Conservation (phyloP, 164 flowering plant species). For the Liriodendron chinense region DNA sequence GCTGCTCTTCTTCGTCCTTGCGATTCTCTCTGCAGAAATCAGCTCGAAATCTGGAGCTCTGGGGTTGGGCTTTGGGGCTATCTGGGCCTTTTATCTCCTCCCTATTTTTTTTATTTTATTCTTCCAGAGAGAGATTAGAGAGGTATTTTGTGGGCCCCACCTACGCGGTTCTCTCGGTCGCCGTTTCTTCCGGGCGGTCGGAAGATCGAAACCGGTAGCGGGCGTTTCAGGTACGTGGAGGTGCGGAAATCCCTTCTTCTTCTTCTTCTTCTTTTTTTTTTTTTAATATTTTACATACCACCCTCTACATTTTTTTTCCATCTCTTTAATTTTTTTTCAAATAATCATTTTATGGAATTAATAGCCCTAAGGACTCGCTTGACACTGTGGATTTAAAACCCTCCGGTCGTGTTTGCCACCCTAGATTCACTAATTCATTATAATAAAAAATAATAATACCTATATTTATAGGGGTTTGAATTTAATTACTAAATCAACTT, state of each 20-base stretch:
- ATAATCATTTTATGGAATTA: no score
- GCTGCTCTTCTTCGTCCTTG: slow-evolving; percentile 11
- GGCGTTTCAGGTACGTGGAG: background rate
- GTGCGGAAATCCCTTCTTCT: background rate
- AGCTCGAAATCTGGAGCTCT: slow-evolving; percentile 19
- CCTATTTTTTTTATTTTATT: background rate
- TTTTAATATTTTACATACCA: no score
- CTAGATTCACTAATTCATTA: no score
- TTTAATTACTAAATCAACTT: no score
- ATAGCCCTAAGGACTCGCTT: no score
- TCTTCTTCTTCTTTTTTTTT: no score
- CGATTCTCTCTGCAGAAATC: slow-evolving; percentile 32
- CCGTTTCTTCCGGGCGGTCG: slow-evolving; percentile 1
- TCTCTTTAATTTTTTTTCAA: no score
- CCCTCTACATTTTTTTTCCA: no score
- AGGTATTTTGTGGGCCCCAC: slow-evolving; percentile 6
- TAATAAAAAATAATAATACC: no score
- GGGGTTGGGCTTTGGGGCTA: slow-evolving; percentile 23
- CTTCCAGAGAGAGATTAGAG: background rate
- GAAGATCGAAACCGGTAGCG: background rate
- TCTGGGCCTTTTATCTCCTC: slow-evolving; percentile 14
- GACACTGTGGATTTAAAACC: no score
- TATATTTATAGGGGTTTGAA: no score
- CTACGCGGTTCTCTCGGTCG: background rate
- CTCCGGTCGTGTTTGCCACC: no score